Percentiles rank a stretch among this genome's conserved stretches.
Evolutionary conservation across 257 asterid genomes (phyloP).

Genomic region (Eucommia ulmoides): DNA sequence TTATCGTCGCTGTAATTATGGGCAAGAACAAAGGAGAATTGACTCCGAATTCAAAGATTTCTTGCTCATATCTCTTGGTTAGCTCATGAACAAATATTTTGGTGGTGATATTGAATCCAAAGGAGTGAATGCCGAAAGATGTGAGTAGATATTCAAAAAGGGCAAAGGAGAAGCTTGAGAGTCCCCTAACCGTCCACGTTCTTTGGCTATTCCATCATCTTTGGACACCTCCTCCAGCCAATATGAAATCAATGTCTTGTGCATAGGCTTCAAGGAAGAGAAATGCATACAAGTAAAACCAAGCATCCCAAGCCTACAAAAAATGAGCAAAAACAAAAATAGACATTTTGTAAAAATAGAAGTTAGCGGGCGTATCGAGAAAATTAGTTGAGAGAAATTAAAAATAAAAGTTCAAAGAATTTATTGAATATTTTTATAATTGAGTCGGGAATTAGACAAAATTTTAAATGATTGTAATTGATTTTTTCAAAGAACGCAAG

Average conservation of each 20-base stretch:
- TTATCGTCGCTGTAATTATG: conserved; percentile 30
- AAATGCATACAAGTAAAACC: conserved; percentile 41
- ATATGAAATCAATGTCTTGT: conserved; percentile 55
- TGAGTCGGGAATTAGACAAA: not conserved
- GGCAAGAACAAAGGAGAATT: conserved; percentile 63
- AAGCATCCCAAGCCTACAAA: conserved; percentile 40
- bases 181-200: conserved; percentile 53
- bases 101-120: conserved; percentile 54
- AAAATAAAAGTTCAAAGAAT: not conserved
- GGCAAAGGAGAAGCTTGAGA: conserved; percentile 43
- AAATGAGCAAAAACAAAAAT: too few relatives aligned
- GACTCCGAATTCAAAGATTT: conserved; percentile 52
- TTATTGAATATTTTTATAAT: too few relatives aligned
- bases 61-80: conserved; percentile 43
- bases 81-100: conserved; percentile 45
- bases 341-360: too few relatives aligned
- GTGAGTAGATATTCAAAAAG: conserved; percentile 34
- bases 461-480: too few relatives aligned
- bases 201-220: conserved; percentile 88
- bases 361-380: not conserved
- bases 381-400: not conserved
- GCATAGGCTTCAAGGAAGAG: conserved; percentile 50
- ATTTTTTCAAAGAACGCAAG: too few relatives aligned
- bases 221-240: conserved; percentile 25
- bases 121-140: conserved; percentile 34